Base-by-base conservation (phyloP, 129 eudicot genomes). In the Lactuca sativa region DNA sequence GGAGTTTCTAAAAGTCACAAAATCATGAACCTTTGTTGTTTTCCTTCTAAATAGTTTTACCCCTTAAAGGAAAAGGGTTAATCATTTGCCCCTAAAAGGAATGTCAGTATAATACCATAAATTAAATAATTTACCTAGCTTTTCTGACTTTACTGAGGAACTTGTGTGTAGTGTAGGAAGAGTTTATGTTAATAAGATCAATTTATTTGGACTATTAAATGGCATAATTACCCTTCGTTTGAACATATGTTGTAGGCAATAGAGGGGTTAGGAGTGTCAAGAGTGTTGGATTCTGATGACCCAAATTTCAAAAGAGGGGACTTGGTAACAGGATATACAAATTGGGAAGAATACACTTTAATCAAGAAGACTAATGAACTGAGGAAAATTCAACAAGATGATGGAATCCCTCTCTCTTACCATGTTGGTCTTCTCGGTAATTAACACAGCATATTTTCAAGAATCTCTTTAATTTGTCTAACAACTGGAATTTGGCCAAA, bases 341-440 rank as follows among this genome's bases (percentile, higher is more conserved):
- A 88, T 53, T 92, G 98, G 98, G 98, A 92, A 74, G 89, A 92
- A 61, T 92, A 92, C 78, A 89, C 75, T 68, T 73, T 92, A 51
- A 82, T 86, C 62, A 43, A 66, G 1, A 82, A 77, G 12, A 59
- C 89, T n/a, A 78, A 56, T 17, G 84, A 84, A 31, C 52, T 92
- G 74, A 80, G 89, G 59, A 88, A 78, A 71, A 82, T 88, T 69
- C 57, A 82, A 56, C 80, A 69, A 54, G 81, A 84, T 74, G 86
- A 82, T 54, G 69, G 2, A 2, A 75, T 92, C 10, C 98, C 98
- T 18, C 88, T 92, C 7, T 88, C 96, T 14, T 92, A 84, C 53
- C 70, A 92, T 72, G 66, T 86, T 21, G 97, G 97, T 59, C 89
- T 92, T 60, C 91, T 92, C n/a, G 97, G 97, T 92, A 18, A 21